These are phyloP conservation scores for Salix brachista DNA, from an alignment of 345 rosid species.

Conservation along the genomic window DNA sequence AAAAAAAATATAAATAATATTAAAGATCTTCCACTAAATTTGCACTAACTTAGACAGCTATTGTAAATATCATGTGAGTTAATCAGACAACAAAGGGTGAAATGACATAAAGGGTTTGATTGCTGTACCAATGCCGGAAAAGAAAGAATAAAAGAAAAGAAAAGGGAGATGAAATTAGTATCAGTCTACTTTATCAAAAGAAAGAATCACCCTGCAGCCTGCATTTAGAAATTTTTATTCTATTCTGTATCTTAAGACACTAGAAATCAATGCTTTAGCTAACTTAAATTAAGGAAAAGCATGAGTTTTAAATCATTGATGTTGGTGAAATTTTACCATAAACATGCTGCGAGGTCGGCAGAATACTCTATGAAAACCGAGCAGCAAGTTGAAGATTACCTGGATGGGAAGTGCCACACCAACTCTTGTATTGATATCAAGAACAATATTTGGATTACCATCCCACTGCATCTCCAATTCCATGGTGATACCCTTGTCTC, in stretches of 20 bases:
- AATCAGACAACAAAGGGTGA: not conserved
- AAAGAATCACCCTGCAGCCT: not conserved
- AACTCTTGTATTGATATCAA: slow-evolving; percentile 63
- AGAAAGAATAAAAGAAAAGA: no score
- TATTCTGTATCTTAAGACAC: not conserved
- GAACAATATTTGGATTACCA: slow-evolving; percentile 73
- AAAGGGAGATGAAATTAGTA: no score
- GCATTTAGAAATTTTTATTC: not conserved
- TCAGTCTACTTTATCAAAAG: no score
- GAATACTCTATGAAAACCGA: not conserved
- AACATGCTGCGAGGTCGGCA: no score
- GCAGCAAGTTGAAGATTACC: slow-evolving; percentile 34
- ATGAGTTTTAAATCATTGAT: no score
- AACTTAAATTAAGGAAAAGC: no score
- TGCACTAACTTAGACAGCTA: not conserved
- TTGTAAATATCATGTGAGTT: not conserved
- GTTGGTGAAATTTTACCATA: no score
- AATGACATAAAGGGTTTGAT: no score
- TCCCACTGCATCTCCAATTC: slow-evolving; percentile 97
- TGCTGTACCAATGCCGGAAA: no score
- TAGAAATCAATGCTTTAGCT: not conserved
- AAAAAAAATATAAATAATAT: not conserved
- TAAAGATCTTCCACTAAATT: not conserved
- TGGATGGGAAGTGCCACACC: slow-evolving; percentile 76
- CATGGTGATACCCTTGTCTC: slow-evolving; percentile 49